Conservation (phyloP, 2,329 filamentous ascomycete genomes). For the Cladosporium cucumerinum region DNA sequence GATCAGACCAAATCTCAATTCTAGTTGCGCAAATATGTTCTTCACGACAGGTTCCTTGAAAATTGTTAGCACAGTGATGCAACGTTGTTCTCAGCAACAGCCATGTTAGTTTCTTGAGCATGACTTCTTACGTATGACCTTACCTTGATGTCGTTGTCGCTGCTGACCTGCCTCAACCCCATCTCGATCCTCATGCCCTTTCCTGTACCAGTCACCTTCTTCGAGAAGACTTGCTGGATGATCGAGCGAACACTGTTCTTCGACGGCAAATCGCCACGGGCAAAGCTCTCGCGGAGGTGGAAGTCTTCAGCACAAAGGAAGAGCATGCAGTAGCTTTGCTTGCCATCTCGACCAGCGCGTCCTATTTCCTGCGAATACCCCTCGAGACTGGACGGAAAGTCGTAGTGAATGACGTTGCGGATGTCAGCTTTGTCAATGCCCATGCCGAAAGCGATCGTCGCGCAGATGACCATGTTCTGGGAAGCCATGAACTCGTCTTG, state of each 20-base stretch:
- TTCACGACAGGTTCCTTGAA: slow-evolving; percentile 41
- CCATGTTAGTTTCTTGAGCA: background rate
- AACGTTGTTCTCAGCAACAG: background rate
- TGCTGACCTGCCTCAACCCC: slow-evolving; percentile 45
- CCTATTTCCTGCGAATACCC: slow-evolving; percentile 59
- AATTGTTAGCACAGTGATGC: background rate
- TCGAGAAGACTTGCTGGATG: slow-evolving; percentile 51
- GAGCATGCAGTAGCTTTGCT: slow-evolving; percentile 54
- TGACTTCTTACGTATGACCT: background rate
- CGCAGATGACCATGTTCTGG: slow-evolving; percentile 38
- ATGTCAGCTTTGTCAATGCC: slow-evolving; percentile 58
- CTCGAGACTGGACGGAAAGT: slow-evolving; percentile 52
- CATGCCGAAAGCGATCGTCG: slow-evolving; percentile 60
- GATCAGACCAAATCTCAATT: slow-evolving; percentile 56
- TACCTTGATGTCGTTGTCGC: slow-evolving; percentile 53
- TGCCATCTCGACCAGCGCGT: slow-evolving; percentile 54
- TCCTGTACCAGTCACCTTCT: slow-evolving; percentile 13
- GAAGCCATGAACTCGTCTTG: slow-evolving; percentile 54
- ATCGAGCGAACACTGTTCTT: slow-evolving; percentile 47
- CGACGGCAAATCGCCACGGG: slow-evolving; percentile 58
- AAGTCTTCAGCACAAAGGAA: slow-evolving; percentile 58
- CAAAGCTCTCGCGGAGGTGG: slow-evolving; percentile 58
- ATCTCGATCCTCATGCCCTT: slow-evolving; percentile 39
- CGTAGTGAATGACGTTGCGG: slow-evolving; percentile 54
- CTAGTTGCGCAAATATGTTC: slow-evolving; percentile 59